phyloP scores from a whole-genome alignment of 2,329 filamentous ascomycete species.

The Cercospora nicotianae region DNA sequence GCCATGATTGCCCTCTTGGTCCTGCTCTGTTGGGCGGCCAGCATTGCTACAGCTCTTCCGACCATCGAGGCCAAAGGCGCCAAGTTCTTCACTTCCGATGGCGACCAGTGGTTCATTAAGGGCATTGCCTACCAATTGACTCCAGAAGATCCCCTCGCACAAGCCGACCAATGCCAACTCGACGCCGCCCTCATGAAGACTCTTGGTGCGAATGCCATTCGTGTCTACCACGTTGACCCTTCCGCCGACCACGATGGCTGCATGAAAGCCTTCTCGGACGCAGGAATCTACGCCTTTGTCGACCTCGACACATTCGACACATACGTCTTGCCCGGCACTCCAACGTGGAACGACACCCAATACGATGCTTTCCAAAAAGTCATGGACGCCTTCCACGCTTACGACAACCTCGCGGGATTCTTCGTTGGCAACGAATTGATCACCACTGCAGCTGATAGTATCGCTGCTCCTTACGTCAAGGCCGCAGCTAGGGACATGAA shows the following conservation, averaged over 20 bases:
- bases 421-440: constrained; percentile 88
- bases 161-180: constrained; percentile 71
- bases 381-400: constrained; percentile 74
- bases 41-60: constrained; percentile 50
- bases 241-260: constrained; percentile 70
- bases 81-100: constrained; percentile 83
- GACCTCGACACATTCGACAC: constrained; percentile 77
- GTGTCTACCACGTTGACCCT: constrained; percentile 83
- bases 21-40: background rate
- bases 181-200: constrained; percentile 77
- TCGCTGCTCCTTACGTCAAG: constrained; percentile 69
- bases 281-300: constrained; percentile 79
- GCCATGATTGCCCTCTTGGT: background rate
- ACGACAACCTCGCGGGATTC: constrained; percentile 78
- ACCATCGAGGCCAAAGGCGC: constrained; percentile 65
- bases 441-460: constrained; percentile 56
- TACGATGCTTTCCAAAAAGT: constrained; percentile 67
- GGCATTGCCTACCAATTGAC: constrained; percentile 50
- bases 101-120: constrained; percentile 81
- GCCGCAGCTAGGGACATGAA: constrained; percentile 78
- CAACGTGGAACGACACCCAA: constrained; percentile 73
- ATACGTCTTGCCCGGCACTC: constrained; percentile 56
- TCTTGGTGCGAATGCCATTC: constrained; percentile 78
- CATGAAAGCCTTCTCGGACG: constrained; percentile 76
- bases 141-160: constrained; percentile 72